A percentile compares a stretch with the other conserved stretches of the same genome.
Conservation (phyloP, 345 rosid genomes). For the Salix arbutifolia region DNA sequence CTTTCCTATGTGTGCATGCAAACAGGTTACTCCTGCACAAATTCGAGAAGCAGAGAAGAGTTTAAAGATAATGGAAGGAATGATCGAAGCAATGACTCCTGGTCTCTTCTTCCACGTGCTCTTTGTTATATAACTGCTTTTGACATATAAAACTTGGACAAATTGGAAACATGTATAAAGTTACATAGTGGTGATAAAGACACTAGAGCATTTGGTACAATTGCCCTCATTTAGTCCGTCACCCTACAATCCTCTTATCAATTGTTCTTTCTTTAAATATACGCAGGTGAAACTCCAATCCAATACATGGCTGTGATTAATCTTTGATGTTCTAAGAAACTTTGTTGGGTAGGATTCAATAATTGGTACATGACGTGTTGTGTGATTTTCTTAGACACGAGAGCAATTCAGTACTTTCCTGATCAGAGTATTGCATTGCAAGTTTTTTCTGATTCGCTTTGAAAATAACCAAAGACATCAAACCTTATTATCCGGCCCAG, state of each 20-base stretch:
- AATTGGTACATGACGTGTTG: not conserved
- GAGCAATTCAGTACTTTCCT: not conserved
- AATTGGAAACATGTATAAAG: not conserved
- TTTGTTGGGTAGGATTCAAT: not conserved
- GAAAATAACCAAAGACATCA: not conserved
- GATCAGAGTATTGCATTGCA: not conserved
- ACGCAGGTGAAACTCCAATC: not conserved
- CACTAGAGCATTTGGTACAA: not conserved
- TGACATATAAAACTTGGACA: conserved; percentile 3
- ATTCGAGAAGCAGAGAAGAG: conserved; percentile 93
- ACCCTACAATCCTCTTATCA: not conserved
- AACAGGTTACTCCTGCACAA: conserved; percentile 85
- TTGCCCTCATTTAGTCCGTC: not conserved
- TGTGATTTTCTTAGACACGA: too few relatives aligned
- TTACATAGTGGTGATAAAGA: not conserved
- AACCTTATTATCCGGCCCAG: not conserved
- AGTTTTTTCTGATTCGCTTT: not conserved
- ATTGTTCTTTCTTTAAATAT: not conserved
- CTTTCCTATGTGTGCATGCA: conserved; percentile 1
- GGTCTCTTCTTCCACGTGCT: conserved; percentile 39
- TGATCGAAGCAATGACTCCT: conserved; percentile 94
- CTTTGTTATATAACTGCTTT: conserved; percentile 6
- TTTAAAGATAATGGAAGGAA: conserved; percentile 75
- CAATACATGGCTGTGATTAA: not conserved
- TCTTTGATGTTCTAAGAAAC: not conserved